Percentiles rank a stretch among this genome's conserved stretches.
These are phyloP conservation scores for Straminergon stramineum DNA, from an alignment of 225 moss, liverwort and hornwort genomes.

Conservation along the genomic window DNA sequence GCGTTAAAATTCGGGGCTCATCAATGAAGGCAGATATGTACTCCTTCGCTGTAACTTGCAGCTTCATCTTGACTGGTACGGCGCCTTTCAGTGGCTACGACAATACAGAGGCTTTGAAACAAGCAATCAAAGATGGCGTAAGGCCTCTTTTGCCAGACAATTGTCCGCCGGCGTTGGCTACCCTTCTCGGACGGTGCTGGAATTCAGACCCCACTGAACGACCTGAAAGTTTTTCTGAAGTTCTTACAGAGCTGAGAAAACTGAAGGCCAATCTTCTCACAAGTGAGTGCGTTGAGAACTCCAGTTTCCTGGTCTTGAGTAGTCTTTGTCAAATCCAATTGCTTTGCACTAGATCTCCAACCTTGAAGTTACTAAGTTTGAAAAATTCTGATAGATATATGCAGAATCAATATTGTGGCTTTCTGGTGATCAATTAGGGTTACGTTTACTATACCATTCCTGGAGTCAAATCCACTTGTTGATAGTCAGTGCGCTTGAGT, in stretches of 20 bases:
- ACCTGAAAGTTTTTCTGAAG: background rate
- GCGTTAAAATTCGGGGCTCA: background rate
- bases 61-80: background rate
- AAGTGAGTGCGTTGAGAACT: background rate
- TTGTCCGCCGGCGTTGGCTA: background rate
- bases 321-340: background rate
- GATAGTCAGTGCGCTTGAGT: background rate
- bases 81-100: background rate
- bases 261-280: background rate
- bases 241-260: background rate
- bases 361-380: background rate
- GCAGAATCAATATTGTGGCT: background rate
- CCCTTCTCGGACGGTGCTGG: background rate
- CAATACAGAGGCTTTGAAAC: background rate
- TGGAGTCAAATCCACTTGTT: background rate
- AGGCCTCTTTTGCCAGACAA: background rate
- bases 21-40: background rate
- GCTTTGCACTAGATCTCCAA: background rate
- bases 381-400: background rate
- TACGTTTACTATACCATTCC: background rate
- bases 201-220: background rate
- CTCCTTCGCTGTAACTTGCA: background rate
- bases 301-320: background rate
- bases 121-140: background rate
- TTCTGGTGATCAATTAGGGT: background rate